phyloP scores from a whole-genome alignment of 2,329 filamentous ascomycete species.

The Endoconidiophora polonica region DNA sequence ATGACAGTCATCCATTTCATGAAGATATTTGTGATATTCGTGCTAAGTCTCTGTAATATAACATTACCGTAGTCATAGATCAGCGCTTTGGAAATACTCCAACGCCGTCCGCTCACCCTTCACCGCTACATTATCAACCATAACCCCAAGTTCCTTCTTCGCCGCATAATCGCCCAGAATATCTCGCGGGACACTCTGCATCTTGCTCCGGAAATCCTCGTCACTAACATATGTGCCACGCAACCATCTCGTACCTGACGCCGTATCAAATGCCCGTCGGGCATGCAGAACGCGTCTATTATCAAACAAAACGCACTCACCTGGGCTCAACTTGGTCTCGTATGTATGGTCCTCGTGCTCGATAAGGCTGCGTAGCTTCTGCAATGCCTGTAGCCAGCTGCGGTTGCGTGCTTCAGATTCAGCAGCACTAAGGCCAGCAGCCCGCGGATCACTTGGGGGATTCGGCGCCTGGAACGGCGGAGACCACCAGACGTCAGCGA shows the following conservation, averaged over 20 bases:
- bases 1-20: not conserved
- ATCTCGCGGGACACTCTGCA: slow-evolving; percentile 11
- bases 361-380: slow-evolving; percentile 40
- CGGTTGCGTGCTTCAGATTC: slow-evolving; percentile 15
- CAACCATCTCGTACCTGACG: slow-evolving; percentile 57
- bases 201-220: slow-evolving; percentile 26
- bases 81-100: slow-evolving; percentile 8
- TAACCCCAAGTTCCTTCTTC: slow-evolving; percentile 9
- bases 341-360: slow-evolving; percentile 43
- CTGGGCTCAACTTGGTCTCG: slow-evolving; percentile 57
- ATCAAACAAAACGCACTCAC: slow-evolving; percentile 87
- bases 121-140: not conserved
- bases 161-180: slow-evolving; percentile 9
- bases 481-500: slow-evolving; percentile 39
- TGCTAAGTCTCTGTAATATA: not conserved
- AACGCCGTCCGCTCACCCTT: slow-evolving; percentile 6
- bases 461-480: slow-evolving; percentile 60
- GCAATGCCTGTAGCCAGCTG: slow-evolving; percentile 22
- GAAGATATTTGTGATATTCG: not conserved
- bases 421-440: slow-evolving; percentile 3
- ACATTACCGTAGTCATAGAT: not conserved
- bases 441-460: slow-evolving; percentile 14
- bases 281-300: slow-evolving; percentile 79
- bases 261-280: slow-evolving; percentile 53
- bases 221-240: slow-evolving; percentile 67